Percentiles rank a stretch among this genome's conserved stretches.
Conservation (phyloP, 495 filamentous ascomycete genomes). For the Tuber microsphaerosporum region DNA sequence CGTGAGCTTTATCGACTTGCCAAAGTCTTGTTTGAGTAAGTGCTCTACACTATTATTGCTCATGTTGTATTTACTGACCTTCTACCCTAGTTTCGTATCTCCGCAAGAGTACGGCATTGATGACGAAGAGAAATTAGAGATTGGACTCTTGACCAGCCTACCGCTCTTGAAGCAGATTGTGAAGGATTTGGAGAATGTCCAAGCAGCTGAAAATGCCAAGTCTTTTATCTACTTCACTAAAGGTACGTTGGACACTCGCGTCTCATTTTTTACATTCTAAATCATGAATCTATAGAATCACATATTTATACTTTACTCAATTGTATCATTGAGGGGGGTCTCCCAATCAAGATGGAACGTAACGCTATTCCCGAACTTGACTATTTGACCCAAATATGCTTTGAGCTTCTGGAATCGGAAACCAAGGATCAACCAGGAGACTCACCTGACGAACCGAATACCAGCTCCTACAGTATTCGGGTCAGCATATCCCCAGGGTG, state of each 20-base stretch:
- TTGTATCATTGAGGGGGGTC: constrained; percentile 92
- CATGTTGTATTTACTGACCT: constrained; percentile 8
- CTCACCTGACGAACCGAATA: constrained; percentile 50
- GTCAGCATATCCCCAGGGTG: constrained; percentile 94
- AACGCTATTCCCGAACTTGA: constrained; percentile 93
- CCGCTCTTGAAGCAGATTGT: constrained; percentile 94
- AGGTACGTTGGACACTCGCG: constrained; percentile 13
- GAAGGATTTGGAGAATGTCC: constrained; percentile 91
- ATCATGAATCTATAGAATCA: constrained; percentile 52
- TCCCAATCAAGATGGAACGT: constrained; percentile 68
- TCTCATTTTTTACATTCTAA: constrained; percentile 4
- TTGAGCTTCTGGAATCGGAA: constrained; percentile 92
- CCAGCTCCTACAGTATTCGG: constrained; percentile 86
- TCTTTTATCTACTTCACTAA: constrained; percentile 99
- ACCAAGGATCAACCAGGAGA: constrained; percentile 41
- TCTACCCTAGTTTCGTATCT: constrained; percentile 62
- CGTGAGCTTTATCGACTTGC: constrained; percentile 85
- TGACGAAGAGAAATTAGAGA: constrained; percentile 90
- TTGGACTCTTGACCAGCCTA: constrained; percentile 85
- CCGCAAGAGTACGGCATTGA: constrained; percentile 97
- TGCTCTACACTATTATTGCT: background rate
- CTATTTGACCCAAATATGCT: constrained; percentile 95
- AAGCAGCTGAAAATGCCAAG: constrained; percentile 85
- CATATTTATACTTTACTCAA: constrained; percentile 98
- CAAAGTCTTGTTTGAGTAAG: constrained; percentile 80